Conservation (phyloP, 768 basidiomycete species). For the Mycena chlorophos region DNA sequence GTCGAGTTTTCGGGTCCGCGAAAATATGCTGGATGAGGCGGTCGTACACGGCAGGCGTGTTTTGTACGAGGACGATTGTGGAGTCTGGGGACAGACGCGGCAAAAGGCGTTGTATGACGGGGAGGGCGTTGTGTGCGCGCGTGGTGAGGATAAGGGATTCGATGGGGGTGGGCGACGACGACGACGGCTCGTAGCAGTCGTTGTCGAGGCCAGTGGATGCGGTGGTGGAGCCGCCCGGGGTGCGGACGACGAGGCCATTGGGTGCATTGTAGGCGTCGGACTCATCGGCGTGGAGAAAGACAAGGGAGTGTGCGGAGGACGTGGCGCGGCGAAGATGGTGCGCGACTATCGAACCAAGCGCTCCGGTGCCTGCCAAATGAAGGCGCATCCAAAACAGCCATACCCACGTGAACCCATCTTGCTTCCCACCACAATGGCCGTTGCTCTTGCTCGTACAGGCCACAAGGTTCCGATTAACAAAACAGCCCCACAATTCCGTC, state of each 20-base stretch:
- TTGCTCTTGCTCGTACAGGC: slow-evolving; percentile 59
- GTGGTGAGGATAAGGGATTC: slow-evolving; percentile 80
- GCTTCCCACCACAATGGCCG: slow-evolving; percentile 43
- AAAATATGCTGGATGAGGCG: slow-evolving; percentile 54
- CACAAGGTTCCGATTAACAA: slow-evolving; percentile 45
- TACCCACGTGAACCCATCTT: neutral
- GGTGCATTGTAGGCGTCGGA: slow-evolving; percentile 33
- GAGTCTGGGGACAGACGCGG: slow-evolving; percentile 64
- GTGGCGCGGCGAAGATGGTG: slow-evolving; percentile 72
- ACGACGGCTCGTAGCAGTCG: slow-evolving; percentile 45
- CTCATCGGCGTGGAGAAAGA: slow-evolving; percentile 68
- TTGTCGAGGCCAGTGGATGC: slow-evolving; percentile 47
- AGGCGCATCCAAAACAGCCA: slow-evolving; percentile 54
- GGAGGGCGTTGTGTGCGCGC: slow-evolving; percentile 68
- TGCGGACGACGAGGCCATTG: slow-evolving; percentile 48
- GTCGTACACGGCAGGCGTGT: slow-evolving; percentile 93
- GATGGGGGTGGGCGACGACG: slow-evolving; percentile 41
- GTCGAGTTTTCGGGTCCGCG: slow-evolving; percentile 56
- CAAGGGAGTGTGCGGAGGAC: slow-evolving; percentile 52
- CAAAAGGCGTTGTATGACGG: slow-evolving; percentile 56
- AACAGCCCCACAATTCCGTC: slow-evolving; percentile 1
- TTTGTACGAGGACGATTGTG: slow-evolving; percentile 91
- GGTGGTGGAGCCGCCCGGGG: slow-evolving; percentile 44
- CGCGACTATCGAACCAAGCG: slow-evolving; percentile 81
- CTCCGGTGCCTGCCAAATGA: slow-evolving; percentile 77